phyloP scores from a whole-genome alignment of 2,329 filamentous ascomycete genomes.

The Malbranchea cinnamomea region DNA sequence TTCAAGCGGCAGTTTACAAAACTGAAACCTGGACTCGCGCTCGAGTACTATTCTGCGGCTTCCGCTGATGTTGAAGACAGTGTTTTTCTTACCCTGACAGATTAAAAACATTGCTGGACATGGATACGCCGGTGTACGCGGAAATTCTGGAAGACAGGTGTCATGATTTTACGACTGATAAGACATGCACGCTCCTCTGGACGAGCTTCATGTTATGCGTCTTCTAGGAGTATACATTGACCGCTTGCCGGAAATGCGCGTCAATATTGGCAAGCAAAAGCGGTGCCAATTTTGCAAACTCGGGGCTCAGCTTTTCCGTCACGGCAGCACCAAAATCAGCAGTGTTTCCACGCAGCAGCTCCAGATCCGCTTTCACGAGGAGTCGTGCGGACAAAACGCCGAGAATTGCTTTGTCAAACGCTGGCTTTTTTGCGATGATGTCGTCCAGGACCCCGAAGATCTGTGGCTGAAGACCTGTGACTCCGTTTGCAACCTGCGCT shows the following conservation, averaged over 20 bases:
- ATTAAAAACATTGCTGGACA: too few species aligned
- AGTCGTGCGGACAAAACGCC: neutral
- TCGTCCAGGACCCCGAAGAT: neutral
- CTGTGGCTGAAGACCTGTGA: neutral
- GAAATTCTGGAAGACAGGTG: too few species aligned
- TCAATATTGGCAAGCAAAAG: neutral
- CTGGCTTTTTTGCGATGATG: neutral
- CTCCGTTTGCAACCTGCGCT: neutral
- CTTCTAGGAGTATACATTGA: neutral
- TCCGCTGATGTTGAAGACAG: too few species aligned
- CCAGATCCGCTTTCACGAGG: conserved; percentile 20
- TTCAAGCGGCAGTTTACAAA: too few species aligned
- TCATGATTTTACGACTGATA: too few species aligned
- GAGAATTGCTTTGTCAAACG: neutral
- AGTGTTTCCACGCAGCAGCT: neutral
- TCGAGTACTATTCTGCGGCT: too few species aligned
- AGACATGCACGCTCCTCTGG: too few species aligned
- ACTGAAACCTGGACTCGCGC: too few species aligned
- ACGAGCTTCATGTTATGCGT: too few species aligned
- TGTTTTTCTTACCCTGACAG: too few species aligned
- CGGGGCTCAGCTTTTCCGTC: neutral
- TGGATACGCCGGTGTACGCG: too few species aligned
- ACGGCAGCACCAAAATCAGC: neutral
- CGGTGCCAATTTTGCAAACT: neutral
- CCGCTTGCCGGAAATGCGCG: neutral